Base-by-base conservation (phyloP, 768 basidiomycete species). In the Sporobolomyces pararoseus region DNA sequence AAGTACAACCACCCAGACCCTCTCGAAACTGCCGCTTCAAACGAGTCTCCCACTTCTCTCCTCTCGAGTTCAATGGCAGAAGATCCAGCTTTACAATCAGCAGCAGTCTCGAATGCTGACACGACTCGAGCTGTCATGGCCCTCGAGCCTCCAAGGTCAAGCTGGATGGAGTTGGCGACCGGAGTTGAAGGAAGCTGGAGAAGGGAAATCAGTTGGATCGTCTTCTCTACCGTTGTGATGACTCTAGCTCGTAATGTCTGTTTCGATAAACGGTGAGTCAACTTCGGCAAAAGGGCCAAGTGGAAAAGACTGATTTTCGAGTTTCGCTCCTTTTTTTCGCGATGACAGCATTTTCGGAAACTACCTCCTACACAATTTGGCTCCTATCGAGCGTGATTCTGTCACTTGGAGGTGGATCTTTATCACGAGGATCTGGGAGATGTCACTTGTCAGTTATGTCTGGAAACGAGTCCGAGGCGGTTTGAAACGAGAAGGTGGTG, bases 311-410 rank as follows among this genome's bases (percentile, higher is more conserved):
- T 47, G 16, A 47, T 47, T 47, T 47, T n/a, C n/a, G n/a, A n/a
- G n/a, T n/a, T n/a, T n/a, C n/a, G n/a, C n/a, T n/a, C n/a, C n/a
- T n/a, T n/a, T n/a, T n/a, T 51, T 27, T 27, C 25, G n/a, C 27
- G 52, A 37, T 65, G 32, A 59, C 42, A 69, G 51, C 25, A 32
- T 64, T 16, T 67, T 72, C 21, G 71, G 71, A 16, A 25, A 37
- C 19, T 68, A 67, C 52, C 66, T 72, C 46, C 34, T 72, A 34
- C 50, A 64, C 44, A 68, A 59, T 49, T 63, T 72, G 13, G 71
- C 65, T 0, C 71, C 71, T 7, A 51, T 72, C 57, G 71, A 72
- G 52, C 55, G 71, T 21, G 71, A 72, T 29, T 27, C 50, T 13
- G 62, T 63, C 12, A 53, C 57, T 19, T 72, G 71, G 71, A 23